phyloP scores from a whole-genome alignment of 2,329 filamentous ascomycete genomes.

The Alternaria triticimaculans region DNA sequence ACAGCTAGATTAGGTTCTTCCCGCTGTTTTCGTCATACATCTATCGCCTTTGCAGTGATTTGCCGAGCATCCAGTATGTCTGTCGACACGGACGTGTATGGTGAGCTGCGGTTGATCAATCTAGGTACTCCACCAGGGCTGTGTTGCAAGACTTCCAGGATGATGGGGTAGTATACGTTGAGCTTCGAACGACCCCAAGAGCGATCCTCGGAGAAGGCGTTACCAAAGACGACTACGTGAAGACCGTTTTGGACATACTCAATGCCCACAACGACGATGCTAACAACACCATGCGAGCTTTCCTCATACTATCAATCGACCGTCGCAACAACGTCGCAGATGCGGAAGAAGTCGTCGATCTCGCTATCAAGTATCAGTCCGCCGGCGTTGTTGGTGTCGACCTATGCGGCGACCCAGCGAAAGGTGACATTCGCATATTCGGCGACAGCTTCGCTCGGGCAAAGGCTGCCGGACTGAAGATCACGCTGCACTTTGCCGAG shows the following conservation, averaged over 20 bases:
- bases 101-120: slow-evolving; percentile 15
- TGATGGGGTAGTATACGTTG: slow-evolving; percentile 79
- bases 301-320: slow-evolving; percentile 78
- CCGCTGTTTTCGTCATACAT: slow-evolving; percentile 80
- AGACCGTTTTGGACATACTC: slow-evolving; percentile 71
- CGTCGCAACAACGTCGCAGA: slow-evolving; percentile 65
- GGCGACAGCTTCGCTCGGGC: slow-evolving; percentile 65
- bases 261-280: slow-evolving; percentile 54
- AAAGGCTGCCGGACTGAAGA: slow-evolving; percentile 60
- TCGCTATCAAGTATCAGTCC: slow-evolving; percentile 64
- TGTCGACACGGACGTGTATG: slow-evolving; percentile 30
- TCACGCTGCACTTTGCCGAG: slow-evolving; percentile 84
- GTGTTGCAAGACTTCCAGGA: slow-evolving; percentile 65
- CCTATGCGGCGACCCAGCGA: slow-evolving; percentile 76
- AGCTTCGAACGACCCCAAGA: slow-evolving; percentile 81
- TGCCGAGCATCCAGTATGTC: slow-evolving; percentile 64
- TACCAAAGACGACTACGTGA: slow-evolving; percentile 69
- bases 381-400: slow-evolving; percentile 75
- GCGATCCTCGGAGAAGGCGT: slow-evolving; percentile 61
- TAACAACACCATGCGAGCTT: slow-evolving; percentile 60
- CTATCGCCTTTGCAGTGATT: slow-evolving; percentile 74
- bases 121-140: slow-evolving; percentile 65
- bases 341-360: slow-evolving; percentile 67
- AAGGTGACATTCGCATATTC: slow-evolving; percentile 67
- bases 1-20: slow-evolving; percentile 66